Percentiles rank a stretch among this genome's conserved stretches.
Conservation (phyloP, 768 basidiomycete species). For the Boletus vermiculosoides region DNA sequence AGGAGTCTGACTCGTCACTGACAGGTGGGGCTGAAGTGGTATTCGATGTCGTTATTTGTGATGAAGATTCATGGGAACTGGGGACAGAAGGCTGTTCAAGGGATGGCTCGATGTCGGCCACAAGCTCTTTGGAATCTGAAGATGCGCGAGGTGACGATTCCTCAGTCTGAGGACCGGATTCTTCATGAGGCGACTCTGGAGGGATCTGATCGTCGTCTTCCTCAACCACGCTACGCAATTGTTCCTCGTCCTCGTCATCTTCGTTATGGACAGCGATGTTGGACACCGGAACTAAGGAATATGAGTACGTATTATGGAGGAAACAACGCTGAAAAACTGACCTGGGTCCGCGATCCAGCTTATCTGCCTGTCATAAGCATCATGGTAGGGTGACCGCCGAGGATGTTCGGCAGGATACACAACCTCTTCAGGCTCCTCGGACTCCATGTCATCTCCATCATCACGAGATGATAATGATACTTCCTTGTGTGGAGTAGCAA, state of each 20-base stretch:
- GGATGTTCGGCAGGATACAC: constrained; percentile 59
- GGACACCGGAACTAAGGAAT: constrained; percentile 51
- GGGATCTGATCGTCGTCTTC: constrained; percentile 53
- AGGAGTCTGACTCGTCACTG: constrained; percentile 51
- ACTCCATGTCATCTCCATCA: constrained; percentile 49
- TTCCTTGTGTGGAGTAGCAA: constrained; percentile 69
- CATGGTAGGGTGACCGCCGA: constrained; percentile 50
- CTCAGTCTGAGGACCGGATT: constrained; percentile 46
- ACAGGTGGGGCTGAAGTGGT: constrained; percentile 38
- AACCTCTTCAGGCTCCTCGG: constrained; percentile 54
- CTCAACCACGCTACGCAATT: constrained; percentile 34
- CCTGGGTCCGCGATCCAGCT: constrained; percentile 80
- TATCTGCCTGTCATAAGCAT: constrained; percentile 52
- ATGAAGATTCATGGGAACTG: constrained; percentile 50
- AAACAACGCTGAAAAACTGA: constrained; percentile 33
- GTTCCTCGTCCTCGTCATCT: constrained; percentile 45
- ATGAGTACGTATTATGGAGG: constrained; percentile 13
- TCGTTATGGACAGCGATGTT: constrained; percentile 62
- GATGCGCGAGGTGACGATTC: constrained; percentile 57
- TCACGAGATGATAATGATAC: constrained; percentile 45
- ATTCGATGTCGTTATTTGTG: constrained; percentile 45
- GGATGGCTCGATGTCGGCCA: constrained; percentile 63
- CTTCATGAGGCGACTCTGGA: constrained; percentile 48
- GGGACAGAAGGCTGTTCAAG: constrained; percentile 47
- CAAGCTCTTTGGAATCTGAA: constrained; percentile 56